A percentile compares a stretch with the other conserved stretches of the same genome.
Conservation (phyloP, 345 rosid genomes). For the Carallia pectinifolia region DNA sequence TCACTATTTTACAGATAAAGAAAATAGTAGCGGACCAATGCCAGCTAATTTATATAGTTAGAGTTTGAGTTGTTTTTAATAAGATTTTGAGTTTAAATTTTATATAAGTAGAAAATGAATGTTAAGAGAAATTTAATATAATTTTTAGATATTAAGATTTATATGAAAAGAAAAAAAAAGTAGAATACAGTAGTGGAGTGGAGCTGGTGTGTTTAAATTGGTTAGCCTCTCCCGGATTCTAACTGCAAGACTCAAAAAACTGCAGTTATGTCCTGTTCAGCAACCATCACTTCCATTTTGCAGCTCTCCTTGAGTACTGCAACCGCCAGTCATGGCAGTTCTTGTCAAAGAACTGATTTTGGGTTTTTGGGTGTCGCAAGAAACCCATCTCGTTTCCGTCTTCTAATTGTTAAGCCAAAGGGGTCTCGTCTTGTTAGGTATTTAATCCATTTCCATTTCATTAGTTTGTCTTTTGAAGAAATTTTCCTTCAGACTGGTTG, state of each 20-base stretch:
- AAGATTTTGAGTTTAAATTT: too few species aligned
- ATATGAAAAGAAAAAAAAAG: too few species aligned
- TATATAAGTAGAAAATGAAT: too few species aligned
- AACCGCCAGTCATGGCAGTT: conserved; percentile 7
- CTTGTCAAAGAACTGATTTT: conserved; percentile 18
- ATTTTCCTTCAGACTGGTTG: background rate
- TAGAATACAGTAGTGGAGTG: background rate
- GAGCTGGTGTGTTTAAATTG: background rate
- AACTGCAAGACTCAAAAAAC: background rate
- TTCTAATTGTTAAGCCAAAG: conserved; percentile 17
- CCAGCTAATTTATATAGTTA: too few species aligned
- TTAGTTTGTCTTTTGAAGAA: background rate
- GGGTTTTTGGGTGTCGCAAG: conserved; percentile 11
- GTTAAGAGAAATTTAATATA: too few species aligned
- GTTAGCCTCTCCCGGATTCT: too few species aligned
- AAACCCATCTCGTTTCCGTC: background rate
- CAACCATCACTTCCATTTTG: conserved; percentile 3
- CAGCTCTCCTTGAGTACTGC: conserved; percentile 14
- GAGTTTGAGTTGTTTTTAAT: too few species aligned
- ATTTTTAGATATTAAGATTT: too few species aligned
- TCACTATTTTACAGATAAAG: too few species aligned
- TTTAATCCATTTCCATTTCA: background rate
- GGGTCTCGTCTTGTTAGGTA: conserved; percentile 26
- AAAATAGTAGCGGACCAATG: too few species aligned
- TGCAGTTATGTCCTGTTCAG: background rate